Evolutionary conservation across 192 early-diverging fungal genomes (phyloP).

Genomic region (Pilaira anomala): DNA sequence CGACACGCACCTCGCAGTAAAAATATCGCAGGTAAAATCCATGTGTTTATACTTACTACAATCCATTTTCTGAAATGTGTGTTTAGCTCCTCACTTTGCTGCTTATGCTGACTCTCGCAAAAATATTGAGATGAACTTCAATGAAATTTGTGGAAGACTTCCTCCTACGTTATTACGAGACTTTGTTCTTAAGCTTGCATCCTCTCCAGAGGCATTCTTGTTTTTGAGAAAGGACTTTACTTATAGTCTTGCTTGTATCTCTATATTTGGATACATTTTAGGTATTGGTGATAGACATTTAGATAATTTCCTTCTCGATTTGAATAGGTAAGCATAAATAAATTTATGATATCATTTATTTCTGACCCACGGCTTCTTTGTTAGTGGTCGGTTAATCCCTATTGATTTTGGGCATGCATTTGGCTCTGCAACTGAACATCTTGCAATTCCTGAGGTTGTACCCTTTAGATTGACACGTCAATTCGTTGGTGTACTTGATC

Average conservation of each 20-base stretch:
- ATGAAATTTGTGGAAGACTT: slow-evolving; percentile 37
- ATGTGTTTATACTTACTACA: too few relatives aligned
- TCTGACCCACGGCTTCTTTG: background rate
- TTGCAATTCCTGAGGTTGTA: slow-evolving; percentile 73
- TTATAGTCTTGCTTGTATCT: slow-evolving; percentile 65
- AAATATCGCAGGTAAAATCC: too few relatives aligned
- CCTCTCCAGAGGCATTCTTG: slow-evolving; percentile 71
- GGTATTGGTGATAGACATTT: slow-evolving; percentile 82
- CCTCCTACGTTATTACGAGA: slow-evolving; percentile 45
- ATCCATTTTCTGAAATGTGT: too few relatives aligned
- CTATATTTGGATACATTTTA: slow-evolving; percentile 68
- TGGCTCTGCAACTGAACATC: slow-evolving; percentile 73
- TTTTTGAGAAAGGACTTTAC: slow-evolving; percentile 65
- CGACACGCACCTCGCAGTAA: slow-evolving; percentile 24
- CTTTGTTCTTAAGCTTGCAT: slow-evolving; percentile 57
- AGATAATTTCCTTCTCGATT: slow-evolving; percentile 74
- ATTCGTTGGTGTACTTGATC: slow-evolving; percentile 58
- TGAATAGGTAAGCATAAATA: slow-evolving; percentile 40
- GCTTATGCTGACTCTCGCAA: slow-evolving; percentile 51
- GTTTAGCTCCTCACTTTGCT: too few relatives aligned
- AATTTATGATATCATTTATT: background rate
- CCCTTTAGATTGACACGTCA: slow-evolving; percentile 77
- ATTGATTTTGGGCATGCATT: slow-evolving; percentile 88
- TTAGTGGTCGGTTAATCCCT: slow-evolving; percentile 61
- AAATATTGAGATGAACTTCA: slow-evolving; percentile 50